Percentiles rank a stretch among this genome's conserved stretches.
phyloP scores from a whole-genome alignment of 1,139 yeast species.

The Ashbya aceris region DNA sequence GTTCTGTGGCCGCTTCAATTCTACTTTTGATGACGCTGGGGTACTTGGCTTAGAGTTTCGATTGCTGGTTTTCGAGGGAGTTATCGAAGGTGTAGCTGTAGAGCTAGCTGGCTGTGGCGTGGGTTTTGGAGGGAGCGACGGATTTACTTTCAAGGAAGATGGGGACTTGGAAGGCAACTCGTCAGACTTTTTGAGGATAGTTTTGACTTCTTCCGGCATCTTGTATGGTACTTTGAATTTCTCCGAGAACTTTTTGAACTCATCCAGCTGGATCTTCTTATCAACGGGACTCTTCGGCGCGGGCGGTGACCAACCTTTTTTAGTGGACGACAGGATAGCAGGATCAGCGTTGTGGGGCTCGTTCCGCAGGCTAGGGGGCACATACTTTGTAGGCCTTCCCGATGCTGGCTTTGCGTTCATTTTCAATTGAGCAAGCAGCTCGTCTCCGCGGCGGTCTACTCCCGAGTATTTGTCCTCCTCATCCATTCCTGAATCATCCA shows the following conservation, averaged over 20 bases:
- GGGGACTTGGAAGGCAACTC: constrained; percentile 1
- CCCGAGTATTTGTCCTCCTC: constrained; percentile 97
- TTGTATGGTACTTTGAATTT: constrained; percentile 70
- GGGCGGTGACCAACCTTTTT: constrained; percentile 4
- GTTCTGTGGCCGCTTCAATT: constrained; percentile 13
- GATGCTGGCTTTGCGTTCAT: constrained; percentile 25
- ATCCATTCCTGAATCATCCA: constrained; percentile 81
- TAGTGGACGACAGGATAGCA: constrained; percentile 52
- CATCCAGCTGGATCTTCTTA: constrained; percentile 63
- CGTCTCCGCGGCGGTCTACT: constrained; percentile 56
- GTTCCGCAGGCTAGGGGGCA: constrained; percentile 58
- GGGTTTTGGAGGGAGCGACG: constrained; percentile 21
- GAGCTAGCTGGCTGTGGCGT: constrained; percentile 12
- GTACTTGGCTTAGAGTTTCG: constrained; percentile 16
- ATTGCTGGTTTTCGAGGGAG: constrained; percentile 10
- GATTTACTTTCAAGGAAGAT: constrained; percentile 17
- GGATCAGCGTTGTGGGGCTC: constrained; percentile 66
- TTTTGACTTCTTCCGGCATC: constrained; percentile 67
- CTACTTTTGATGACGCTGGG: constrained; percentile 18
- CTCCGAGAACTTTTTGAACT: constrained; percentile 75
- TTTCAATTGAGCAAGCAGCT: constrained; percentile 52
- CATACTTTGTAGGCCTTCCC: constrained; percentile 20
- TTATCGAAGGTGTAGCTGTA: constrained; percentile 13
- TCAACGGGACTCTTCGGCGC: constrained; percentile 9
- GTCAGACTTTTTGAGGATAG: constrained; percentile 38